Conservation (phyloP, 805 yeast genomes). For the Candida quercuum region DNA sequence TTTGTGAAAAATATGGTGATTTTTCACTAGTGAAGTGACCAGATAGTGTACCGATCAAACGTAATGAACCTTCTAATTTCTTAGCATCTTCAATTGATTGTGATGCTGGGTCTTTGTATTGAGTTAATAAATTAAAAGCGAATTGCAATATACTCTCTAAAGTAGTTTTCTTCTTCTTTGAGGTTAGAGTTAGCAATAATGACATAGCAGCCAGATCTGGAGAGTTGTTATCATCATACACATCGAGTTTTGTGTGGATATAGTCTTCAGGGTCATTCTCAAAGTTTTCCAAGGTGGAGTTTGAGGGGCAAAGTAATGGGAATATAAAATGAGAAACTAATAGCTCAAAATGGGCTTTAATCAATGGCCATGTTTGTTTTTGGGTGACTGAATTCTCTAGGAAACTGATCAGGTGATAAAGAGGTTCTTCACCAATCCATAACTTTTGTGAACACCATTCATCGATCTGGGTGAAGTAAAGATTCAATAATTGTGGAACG, state of each 20-base stretch:
- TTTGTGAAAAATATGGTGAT: constrained; percentile 54
- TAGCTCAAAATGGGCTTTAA: constrained; percentile 60
- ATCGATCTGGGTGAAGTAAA: constrained; percentile 62
- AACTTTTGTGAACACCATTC: constrained; percentile 60
- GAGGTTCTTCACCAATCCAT: constrained; percentile 66
- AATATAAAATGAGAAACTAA: constrained; percentile 67
- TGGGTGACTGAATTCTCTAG: constrained; percentile 54
- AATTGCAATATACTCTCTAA: constrained; percentile 58
- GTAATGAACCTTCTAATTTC: constrained; percentile 71
- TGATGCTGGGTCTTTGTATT: constrained; percentile 27
- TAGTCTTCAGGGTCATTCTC: constrained; percentile 89
- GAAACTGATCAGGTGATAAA: constrained; percentile 62
- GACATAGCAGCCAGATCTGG: constrained; percentile 80
- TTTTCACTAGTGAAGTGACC: constrained; percentile 48
- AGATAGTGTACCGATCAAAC: constrained; percentile 72
- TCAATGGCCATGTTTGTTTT: constrained; percentile 58
- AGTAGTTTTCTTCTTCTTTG: constrained; percentile 56
- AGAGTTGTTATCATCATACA: constrained; percentile 53
- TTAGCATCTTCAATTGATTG: constrained; percentile 45
- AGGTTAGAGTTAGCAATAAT: constrained; percentile 65
- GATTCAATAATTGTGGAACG: constrained; percentile 66
- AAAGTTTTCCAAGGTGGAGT: constrained; percentile 63
- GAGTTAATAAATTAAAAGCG: constrained; percentile 43
- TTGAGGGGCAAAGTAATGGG: constrained; percentile 69
- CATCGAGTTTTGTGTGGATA: constrained; percentile 65